Conservation (phyloP, 306 rosid species). For the Cicer chorassanicum region DNA sequence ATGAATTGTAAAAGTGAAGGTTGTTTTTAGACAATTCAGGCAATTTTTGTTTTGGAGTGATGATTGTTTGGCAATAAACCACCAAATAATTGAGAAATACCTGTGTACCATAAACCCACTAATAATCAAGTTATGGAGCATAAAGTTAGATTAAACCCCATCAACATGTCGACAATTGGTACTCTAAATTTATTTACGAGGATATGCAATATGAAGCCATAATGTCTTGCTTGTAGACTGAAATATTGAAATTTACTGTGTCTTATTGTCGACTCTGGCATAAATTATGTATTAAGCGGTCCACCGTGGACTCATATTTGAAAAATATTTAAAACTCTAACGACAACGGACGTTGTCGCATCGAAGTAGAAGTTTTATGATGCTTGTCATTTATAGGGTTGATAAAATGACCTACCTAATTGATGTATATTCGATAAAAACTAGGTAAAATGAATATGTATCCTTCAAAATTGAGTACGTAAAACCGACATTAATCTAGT, state of each 20-base stretch:
- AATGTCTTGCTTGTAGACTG: background rate
- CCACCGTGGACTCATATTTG: too few relatives aligned
- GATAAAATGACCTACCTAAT: too few relatives aligned
- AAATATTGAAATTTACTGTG: background rate
- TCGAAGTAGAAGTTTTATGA: too few relatives aligned
- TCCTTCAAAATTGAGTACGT: too few relatives aligned
- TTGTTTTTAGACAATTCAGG: constrained; percentile 21
- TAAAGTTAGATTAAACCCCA: constrained; percentile 1
- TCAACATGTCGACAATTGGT: background rate
- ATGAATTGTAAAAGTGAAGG: constrained; percentile 39
- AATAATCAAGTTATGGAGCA: constrained; percentile 1
- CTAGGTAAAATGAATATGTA: too few relatives aligned
- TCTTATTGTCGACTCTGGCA: background rate
- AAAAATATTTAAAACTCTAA: too few relatives aligned
- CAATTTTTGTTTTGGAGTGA: constrained; percentile 22
- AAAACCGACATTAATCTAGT: too few relatives aligned
- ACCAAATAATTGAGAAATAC: constrained; percentile 27
- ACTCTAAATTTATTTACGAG: background rate
- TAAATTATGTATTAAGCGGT: too few relatives aligned
- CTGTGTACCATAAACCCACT: constrained; percentile 21
- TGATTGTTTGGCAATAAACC: constrained; percentile 41
- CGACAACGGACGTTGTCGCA: too few relatives aligned
- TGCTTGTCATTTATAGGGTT: too few relatives aligned
- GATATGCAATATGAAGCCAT: constrained; percentile 1
- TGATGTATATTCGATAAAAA: too few relatives aligned